Evolutionary conservation across 345 rosid species (phyloP).

Genomic region (Eucalyptus sideroxylon): DNA sequence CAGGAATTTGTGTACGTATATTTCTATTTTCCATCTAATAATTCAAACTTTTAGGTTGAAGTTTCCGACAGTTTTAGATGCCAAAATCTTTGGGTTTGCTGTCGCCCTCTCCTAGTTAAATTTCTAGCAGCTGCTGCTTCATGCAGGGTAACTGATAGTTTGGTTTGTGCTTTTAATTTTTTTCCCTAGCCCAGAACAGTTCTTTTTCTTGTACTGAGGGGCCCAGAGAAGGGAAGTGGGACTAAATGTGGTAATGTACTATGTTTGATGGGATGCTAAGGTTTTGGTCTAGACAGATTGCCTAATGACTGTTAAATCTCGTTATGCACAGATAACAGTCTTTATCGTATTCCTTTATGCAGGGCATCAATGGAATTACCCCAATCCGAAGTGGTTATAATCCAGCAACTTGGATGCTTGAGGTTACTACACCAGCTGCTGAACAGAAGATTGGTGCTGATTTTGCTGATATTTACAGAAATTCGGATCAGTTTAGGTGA

Average conservation of each 20-base stretch:
- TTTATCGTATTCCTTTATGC: neutral
- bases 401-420: conserved; percentile 99
- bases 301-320: neutral
- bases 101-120: neutral
- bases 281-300: neutral
- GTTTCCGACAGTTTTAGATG: neutral
- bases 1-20: neutral
- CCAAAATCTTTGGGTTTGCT: neutral
- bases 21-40: neutral
- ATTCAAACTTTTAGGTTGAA: neutral
- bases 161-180: neutral
- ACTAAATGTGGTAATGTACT: neutral
- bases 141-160: neutral
- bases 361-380: conserved; percentile 57
- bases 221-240: neutral
- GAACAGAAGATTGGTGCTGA: conserved; percentile 56
- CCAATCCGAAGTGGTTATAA: conserved; percentile 57
- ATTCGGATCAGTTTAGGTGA: conserved; percentile 56
- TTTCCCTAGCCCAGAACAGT: neutral
- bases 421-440: conserved; percentile 53
- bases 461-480: conserved; percentile 58
- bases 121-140: neutral
- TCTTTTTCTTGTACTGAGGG: neutral
- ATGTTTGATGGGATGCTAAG: neutral
- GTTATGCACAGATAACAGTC: neutral